phyloP scores from a whole-genome alignment of 257 asterid genomes.

The Jacaranda copaia region DNA sequence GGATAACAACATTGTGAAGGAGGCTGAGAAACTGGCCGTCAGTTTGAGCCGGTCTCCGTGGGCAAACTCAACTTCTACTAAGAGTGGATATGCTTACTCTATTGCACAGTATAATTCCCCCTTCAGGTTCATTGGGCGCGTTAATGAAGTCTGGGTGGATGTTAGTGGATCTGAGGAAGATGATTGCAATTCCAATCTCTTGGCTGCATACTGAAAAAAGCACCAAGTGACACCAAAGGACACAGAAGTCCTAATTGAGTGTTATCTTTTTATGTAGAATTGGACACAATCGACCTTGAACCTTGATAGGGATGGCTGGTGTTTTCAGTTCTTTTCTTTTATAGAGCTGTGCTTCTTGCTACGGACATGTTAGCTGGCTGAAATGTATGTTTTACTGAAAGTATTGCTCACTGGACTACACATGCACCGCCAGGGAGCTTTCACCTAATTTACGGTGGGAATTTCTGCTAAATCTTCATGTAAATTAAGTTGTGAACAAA shows the following conservation, averaged over 20 bases:
- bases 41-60: conserved; percentile 75
- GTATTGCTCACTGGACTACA: neutral
- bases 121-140: conserved; percentile 59
- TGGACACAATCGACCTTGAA: too few species aligned
- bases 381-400: neutral
- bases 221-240: neutral
- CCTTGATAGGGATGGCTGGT: neutral
- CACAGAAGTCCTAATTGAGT: too few species aligned
- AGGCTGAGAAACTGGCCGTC: conserved; percentile 74
- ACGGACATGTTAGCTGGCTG: neutral
- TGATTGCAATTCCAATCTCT: conserved; percentile 50
- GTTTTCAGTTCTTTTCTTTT: neutral
- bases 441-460: neutral
- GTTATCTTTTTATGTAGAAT: too few species aligned
- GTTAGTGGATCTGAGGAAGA: conserved; percentile 60
- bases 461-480: conserved; percentile 14
- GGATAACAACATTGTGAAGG: conserved; percentile 77
- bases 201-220: conserved; percentile 58
- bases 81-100: conserved; percentile 68
- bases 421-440: neutral
- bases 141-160: conserved; percentile 89
- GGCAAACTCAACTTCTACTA: conserved; percentile 63
- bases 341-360: neutral
- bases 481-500: conserved; percentile 3
- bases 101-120: conserved; percentile 85